phyloP scores from a whole-genome alignment of 768 basidiomycete species.

The Kondoa subrosea region DNA sequence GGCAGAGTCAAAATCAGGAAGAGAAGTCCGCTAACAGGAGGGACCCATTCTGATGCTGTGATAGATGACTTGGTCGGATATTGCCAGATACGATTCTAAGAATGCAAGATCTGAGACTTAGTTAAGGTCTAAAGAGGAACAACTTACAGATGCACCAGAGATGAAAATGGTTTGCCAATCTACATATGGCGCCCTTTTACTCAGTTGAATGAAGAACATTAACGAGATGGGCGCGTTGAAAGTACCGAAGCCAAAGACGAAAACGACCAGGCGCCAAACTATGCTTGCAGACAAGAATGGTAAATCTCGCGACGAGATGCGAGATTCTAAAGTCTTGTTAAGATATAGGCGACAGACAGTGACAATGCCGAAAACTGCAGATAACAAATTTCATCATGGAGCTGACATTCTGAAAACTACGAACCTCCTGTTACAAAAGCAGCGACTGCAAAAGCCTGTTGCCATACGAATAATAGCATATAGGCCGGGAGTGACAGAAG shows the following conservation, averaged over 20 bases:
- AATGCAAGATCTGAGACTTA: neutral
- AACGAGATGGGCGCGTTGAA: no score
- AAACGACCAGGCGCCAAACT: no score
- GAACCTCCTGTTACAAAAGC: neutral
- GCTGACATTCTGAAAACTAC: no score
- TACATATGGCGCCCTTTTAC: neutral
- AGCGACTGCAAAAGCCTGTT: neutral
- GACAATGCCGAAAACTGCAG: no score
- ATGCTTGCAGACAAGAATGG: no score
- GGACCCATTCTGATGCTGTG: neutral
- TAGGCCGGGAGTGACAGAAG: constrained; percentile 7
- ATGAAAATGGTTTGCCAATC: neutral
- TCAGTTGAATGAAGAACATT: no score
- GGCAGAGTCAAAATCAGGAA: neutral
- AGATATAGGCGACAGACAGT: no score
- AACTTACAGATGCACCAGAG: neutral
- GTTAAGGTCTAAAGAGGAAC: neutral
- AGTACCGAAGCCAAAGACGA: no score
- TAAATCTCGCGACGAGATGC: no score
- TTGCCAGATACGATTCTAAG: neutral
- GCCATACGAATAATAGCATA: constrained; percentile 5
- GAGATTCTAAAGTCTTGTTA: no score
- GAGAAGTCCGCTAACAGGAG: neutral
- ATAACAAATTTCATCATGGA: no score
- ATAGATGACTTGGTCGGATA: neutral